A percentile compares a stretch with the other conserved stretches of the same genome.
These are phyloP conservation scores for Musa schizocarpa DNA, from an alignment of 176 grass and related monocot species.

Conservation along the genomic window DNA sequence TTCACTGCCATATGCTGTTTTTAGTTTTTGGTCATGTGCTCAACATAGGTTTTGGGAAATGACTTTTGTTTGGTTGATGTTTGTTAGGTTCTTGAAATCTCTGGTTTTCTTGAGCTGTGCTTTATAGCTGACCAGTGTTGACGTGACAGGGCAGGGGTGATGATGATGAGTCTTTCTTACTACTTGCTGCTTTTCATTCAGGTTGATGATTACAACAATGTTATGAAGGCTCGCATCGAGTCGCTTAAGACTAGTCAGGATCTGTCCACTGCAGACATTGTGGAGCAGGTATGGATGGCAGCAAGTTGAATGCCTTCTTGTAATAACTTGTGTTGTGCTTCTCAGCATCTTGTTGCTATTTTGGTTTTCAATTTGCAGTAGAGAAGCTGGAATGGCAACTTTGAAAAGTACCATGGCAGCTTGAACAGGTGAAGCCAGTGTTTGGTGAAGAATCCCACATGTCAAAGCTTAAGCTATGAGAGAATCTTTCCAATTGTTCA, in stretches of 20 bases:
- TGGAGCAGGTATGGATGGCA: constrained; percentile 33
- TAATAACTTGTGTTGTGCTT: not conserved
- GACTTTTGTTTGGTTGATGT: not conserved
- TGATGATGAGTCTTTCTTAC: not conserved
- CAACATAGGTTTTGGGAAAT: not conserved
- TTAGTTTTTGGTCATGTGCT: not conserved
- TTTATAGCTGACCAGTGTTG: not conserved
- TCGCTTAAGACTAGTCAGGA: constrained; percentile 24
- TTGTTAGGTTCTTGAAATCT: not conserved
- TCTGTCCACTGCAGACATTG: constrained; percentile 11
- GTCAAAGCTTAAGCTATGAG: not conserved
- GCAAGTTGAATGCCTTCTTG: not conserved
- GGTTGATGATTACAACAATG: constrained; percentile 43
- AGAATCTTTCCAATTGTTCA: not conserved
- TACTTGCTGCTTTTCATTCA: constrained; percentile 12
- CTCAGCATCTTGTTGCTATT: not conserved
- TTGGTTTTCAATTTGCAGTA: constrained; percentile 26
- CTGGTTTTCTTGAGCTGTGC: not conserved
- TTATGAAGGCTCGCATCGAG: constrained; percentile 37
- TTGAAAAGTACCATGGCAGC: not conserved
- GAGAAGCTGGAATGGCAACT: constrained; percentile 20
- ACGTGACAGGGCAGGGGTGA: not conserved
- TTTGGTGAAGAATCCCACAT: not conserved
- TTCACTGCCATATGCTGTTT: not conserved
- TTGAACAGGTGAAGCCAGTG: not conserved